These are phyloP conservation scores for Trichoderma pleuroti DNA, from an alignment of 2,329 filamentous ascomycete genomes.

Conservation along the genomic window DNA sequence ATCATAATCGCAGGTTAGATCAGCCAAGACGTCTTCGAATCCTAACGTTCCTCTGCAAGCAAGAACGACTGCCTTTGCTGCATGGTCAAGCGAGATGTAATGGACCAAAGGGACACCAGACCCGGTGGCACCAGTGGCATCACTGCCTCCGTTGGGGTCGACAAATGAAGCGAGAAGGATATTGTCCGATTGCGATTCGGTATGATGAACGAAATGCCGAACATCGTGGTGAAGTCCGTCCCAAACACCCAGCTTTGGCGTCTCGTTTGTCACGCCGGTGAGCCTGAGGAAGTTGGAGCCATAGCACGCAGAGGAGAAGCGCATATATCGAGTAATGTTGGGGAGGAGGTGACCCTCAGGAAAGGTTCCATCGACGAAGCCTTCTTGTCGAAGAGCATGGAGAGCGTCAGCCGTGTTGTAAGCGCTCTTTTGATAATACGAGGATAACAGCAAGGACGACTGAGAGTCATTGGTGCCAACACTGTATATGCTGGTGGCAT, in stretches of 20 bases:
- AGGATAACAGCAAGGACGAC: conserved; percentile 50
- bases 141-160: conserved; percentile 64
- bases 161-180: conserved; percentile 68
- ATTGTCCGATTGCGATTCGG: conserved; percentile 53
- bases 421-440: conserved; percentile 46
- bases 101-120: conserved; percentile 69
- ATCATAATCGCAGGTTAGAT: conserved; percentile 72
- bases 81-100: conserved; percentile 68
- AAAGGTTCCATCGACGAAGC: conserved; percentile 56
- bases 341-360: conserved; percentile 56
- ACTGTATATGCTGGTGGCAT: conserved; percentile 58
- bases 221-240: conserved; percentile 57
- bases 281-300: conserved; percentile 61
- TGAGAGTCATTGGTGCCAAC: conserved; percentile 55
- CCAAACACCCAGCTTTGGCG: conserved; percentile 40
- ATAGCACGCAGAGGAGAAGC: conserved; percentile 64
- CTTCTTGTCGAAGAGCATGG: conserved; percentile 47
- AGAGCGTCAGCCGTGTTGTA: conserved; percentile 49
- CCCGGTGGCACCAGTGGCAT: conserved; percentile 60
- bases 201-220: conserved; percentile 61
- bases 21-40: conserved; percentile 69
- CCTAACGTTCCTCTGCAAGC: conserved; percentile 69
- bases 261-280: conserved; percentile 56
- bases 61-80: conserved; percentile 68
- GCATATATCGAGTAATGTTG: conserved; percentile 63